phyloP scores from a whole-genome alignment of 768 basidiomycete species.

The Boletus rufocinnamomeus region DNA sequence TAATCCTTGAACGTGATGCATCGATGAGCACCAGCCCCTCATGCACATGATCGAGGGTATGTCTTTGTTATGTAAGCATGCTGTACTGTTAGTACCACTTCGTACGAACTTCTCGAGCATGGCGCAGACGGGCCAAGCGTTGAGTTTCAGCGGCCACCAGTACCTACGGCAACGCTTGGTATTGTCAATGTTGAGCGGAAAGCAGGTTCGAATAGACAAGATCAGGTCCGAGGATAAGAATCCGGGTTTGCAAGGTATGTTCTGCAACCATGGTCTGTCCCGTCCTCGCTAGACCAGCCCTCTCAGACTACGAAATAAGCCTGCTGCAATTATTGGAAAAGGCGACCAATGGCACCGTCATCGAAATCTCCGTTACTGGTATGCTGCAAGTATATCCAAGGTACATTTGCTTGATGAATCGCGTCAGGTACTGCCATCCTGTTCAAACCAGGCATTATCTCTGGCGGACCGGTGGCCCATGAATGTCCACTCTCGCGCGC shows the following conservation, averaged over 20 bases:
- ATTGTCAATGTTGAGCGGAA: constrained; percentile 87
- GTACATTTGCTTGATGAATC: constrained; percentile 4
- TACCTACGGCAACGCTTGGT: constrained; percentile 84
- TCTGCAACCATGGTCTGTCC: neutral
- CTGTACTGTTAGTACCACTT: neutral
- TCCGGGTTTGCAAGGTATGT: constrained; percentile 85
- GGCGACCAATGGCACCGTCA: constrained; percentile 88
- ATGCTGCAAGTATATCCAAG: constrained; percentile 20
- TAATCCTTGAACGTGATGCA: too few species aligned
- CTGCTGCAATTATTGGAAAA: constrained; percentile 86
- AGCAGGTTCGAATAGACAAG: constrained; percentile 77
- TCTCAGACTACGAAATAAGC: constrained; percentile 87
- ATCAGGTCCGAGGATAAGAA: constrained; percentile 93
- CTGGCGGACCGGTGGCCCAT: constrained; percentile 78
- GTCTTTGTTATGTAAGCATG: constrained; percentile 30
- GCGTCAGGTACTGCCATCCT: constrained; percentile 82
- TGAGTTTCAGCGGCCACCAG: constrained; percentile 78
- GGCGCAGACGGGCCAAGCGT: constrained; percentile 42
- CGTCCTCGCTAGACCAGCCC: neutral
- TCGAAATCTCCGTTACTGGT: constrained; percentile 98
- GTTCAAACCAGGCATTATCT: constrained; percentile 89
- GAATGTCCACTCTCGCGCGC: constrained; percentile 89
- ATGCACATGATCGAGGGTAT: neutral
- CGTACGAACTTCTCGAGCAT: constrained; percentile 23
- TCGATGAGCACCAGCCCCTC: too few species aligned